phyloP scores from a whole-genome alignment of 2,329 filamentous ascomycete genomes.

The Colletotrichum sp. region DNA sequence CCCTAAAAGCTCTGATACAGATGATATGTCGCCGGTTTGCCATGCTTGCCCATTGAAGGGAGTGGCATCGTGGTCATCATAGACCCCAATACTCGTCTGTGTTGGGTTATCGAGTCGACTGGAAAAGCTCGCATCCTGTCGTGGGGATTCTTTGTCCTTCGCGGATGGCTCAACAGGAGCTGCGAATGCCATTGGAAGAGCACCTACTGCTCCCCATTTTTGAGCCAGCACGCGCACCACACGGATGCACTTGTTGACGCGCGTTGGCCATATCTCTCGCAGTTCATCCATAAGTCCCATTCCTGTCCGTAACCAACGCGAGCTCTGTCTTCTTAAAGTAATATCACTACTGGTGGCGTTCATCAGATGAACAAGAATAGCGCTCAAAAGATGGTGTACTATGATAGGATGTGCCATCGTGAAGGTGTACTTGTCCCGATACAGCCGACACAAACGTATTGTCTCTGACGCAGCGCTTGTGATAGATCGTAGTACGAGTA shows the following conservation, averaged over 20 bases:
- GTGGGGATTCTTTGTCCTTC: not conserved
- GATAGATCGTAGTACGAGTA: not conserved
- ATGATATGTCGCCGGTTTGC: not conserved
- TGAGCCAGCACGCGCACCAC: not conserved
- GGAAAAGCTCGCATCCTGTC: not conserved
- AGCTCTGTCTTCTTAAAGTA: not conserved
- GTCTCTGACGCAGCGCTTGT: not conserved
- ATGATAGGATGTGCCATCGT: not conserved
- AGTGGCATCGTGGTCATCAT: not conserved
- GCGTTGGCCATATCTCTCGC: not conserved
- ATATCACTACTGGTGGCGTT: not conserved
- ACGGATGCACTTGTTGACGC: not conserved
- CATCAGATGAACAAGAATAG: not conserved
- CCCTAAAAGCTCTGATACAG: not conserved
- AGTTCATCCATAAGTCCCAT: not conserved
- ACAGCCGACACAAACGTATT: not conserved
- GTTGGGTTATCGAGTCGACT: not conserved
- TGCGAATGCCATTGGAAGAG: not conserved
- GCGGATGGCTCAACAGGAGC: not conserved
- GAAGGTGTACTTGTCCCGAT: not conserved
- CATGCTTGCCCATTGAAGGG: not conserved
- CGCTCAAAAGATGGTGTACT: not conserved
- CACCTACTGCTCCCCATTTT: not conserved
- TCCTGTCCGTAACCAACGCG: not conserved
- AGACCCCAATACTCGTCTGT: not conserved